A percentile compares a stretch with the other conserved stretches of the same genome.
Conservation (phyloP, 2,329 filamentous ascomycete genomes). For the Ceratocystiopsis minuta region DNA sequence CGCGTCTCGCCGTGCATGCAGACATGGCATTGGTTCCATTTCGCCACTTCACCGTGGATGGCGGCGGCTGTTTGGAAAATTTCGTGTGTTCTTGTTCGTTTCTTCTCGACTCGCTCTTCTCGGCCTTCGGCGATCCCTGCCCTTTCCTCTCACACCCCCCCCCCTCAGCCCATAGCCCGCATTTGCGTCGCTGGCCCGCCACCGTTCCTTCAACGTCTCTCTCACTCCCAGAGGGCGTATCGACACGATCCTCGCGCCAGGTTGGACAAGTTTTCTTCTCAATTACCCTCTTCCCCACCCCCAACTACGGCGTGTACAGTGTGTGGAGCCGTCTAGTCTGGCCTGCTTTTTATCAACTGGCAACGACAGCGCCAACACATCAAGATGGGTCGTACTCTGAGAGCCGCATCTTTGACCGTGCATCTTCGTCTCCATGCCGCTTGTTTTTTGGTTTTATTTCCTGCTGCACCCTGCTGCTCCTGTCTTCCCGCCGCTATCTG, state of each 20-base stretch:
- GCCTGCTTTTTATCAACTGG: conserved; percentile 58
- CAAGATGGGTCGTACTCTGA: conserved; percentile 53
- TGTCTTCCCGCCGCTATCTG: conserved; percentile 19
- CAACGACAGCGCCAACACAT: conserved; percentile 79
- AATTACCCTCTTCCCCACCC: conserved; percentile 9
- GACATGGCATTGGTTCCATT: conserved; percentile 20
- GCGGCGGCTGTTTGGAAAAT: background rate
- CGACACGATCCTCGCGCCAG: conserved; percentile 28
- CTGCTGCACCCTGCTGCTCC: conserved; percentile 14
- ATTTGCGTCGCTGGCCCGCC: background rate
- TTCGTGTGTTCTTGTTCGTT: background rate
- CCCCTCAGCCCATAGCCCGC: background rate
- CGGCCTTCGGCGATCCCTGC: too few species aligned
- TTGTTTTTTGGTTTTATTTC: conserved; percentile 1
- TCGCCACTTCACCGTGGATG: conserved; percentile 26
- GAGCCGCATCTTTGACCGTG: conserved; percentile 47
- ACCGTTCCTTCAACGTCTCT: conserved; percentile 5
- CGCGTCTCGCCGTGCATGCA: conserved; percentile 15
- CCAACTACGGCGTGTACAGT: conserved; percentile 23
- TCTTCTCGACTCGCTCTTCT: too few species aligned
- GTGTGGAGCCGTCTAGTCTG: conserved; percentile 45
- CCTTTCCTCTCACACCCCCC: background rate
- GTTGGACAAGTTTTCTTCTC: conserved; percentile 10
- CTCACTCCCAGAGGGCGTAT: background rate
- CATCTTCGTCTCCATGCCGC: conserved; percentile 24